Evolutionary conservation across 305 asterid genomes (phyloP).

Genomic region (Lippia alba): DNA sequence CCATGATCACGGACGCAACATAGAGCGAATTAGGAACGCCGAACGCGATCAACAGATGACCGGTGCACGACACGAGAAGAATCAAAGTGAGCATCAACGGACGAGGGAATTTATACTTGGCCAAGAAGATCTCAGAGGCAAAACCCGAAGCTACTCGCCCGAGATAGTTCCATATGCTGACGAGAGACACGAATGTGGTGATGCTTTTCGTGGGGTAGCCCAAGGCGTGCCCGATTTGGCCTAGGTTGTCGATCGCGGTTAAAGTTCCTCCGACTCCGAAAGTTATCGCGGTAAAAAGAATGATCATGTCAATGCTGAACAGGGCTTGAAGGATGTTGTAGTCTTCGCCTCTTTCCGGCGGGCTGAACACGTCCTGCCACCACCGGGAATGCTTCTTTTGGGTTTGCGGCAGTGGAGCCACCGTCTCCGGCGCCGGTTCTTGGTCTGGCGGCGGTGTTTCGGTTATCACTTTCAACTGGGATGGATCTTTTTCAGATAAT

Average conservation of each 20-base stretch:
- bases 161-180: conserved; percentile 67
- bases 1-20: conserved; percentile 51
- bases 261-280: conserved; percentile 60
- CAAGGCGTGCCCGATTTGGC: conserved; percentile 56
- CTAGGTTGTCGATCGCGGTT: conserved; percentile 62
- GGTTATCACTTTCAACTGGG: conserved; percentile 16
- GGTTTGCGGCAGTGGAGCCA: not conserved
- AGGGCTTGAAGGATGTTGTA: conserved; percentile 62
- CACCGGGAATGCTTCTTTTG: conserved; percentile 28
- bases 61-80: conserved; percentile 50
- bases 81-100: conserved; percentile 58
- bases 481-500: not conserved
- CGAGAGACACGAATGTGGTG: conserved; percentile 56
- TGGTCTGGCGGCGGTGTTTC: conserved; percentile 4
- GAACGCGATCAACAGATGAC: conserved; percentile 63
- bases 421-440: not conserved
- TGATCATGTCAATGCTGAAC: conserved; percentile 58
- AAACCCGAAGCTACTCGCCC: conserved; percentile 62
- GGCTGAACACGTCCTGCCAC: conserved; percentile 42
- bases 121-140: conserved; percentile 49
- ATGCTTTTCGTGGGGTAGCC: conserved; percentile 54
- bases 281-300: conserved; percentile 48
- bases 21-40: conserved; percentile 59
- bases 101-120: conserved; percentile 55
- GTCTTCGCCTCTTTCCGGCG: conserved; percentile 61